These are phyloP conservation scores for Pseudoscleropodium purum DNA, from an alignment of 225 moss, liverwort and hornwort genomes.

Conservation along the genomic window DNA sequence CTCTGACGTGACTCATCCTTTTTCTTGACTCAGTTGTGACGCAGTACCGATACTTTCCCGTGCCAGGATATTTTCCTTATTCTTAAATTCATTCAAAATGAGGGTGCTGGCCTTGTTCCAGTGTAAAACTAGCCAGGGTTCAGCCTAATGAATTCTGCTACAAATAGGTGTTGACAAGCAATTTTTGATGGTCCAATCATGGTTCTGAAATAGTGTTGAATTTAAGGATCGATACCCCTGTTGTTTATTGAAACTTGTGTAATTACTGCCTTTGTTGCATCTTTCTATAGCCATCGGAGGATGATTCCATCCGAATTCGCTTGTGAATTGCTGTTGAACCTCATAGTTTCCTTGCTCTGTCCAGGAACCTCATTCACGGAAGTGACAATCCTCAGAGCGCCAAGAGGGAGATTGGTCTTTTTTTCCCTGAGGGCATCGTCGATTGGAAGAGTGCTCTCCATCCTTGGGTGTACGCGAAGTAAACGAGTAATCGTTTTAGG, in stretches of 20 bases:
- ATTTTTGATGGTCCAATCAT: background rate
- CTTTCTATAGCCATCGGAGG: background rate
- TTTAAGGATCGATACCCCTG: background rate
- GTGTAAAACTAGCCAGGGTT: background rate
- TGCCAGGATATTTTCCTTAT: background rate
- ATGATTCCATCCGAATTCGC: background rate
- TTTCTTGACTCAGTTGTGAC: too few species aligned
- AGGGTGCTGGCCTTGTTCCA: background rate
- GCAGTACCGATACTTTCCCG: background rate
- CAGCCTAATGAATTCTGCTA: background rate
- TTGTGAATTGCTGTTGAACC: background rate
- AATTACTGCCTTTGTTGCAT: background rate
- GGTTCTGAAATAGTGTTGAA: background rate
- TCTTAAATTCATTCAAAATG: background rate
- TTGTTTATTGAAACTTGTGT: background rate
- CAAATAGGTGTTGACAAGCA: background rate
- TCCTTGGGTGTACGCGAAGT: constrained; percentile 43
- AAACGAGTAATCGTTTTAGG: background rate
- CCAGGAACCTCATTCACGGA: constrained; percentile 83
- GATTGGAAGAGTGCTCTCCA: constrained; percentile 38
- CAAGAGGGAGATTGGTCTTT: constrained; percentile 57
- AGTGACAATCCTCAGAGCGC: constrained; percentile 67
- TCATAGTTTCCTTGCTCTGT: background rate
- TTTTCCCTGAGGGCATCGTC: constrained; percentile 54
- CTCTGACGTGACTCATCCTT: too few species aligned